phyloP scores from a whole-genome alignment of 345 rosid genomes.

The Kernera saxatilis region DNA sequence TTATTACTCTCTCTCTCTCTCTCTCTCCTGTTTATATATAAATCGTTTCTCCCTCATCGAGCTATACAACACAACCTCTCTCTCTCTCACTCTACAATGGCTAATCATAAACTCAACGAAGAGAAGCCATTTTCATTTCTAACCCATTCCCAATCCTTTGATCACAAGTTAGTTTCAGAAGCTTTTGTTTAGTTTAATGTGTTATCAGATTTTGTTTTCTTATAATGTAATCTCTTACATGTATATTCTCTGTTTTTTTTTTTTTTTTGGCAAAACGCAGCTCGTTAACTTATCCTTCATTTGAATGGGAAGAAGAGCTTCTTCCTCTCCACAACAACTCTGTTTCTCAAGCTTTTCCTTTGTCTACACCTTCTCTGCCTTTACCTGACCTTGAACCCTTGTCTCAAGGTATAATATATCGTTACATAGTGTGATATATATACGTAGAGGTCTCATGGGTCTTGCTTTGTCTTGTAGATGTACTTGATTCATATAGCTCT shows the following conservation, averaged over 20 bases:
- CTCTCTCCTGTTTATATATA: conserved; percentile 3
- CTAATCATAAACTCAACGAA: conserved; percentile 8
- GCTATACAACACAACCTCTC: not conserved
- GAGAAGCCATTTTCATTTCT: conserved; percentile 18
- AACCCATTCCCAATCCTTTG: not conserved
- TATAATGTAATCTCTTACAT: not conserved
- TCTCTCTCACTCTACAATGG: conserved; percentile 16
- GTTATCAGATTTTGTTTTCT: not conserved
- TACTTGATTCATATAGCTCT: conserved; percentile 25
- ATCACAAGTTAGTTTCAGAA: conserved; percentile 8
- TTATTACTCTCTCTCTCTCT: not conserved
- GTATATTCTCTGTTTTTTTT: not conserved
- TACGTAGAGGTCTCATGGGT: conserved; percentile 3
- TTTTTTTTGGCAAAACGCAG: not conserved
- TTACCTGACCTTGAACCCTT: conserved; percentile 32
- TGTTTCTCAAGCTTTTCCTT: conserved; percentile 21
- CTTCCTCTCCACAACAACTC: conserved; percentile 18
- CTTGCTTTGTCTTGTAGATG: conserved; percentile 6
- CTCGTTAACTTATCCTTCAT: not conserved
- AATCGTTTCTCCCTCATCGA: conserved; percentile 12
- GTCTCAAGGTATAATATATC: conserved; percentile 27
- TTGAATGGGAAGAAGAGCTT: conserved; percentile 36
- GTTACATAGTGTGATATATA: not conserved
- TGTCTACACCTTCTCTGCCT: conserved; percentile 24
- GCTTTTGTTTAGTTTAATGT: not conserved